phyloP scores from a whole-genome alignment of 108 stramenopile species.

The Halocafeteria seosinensis region DNA sequence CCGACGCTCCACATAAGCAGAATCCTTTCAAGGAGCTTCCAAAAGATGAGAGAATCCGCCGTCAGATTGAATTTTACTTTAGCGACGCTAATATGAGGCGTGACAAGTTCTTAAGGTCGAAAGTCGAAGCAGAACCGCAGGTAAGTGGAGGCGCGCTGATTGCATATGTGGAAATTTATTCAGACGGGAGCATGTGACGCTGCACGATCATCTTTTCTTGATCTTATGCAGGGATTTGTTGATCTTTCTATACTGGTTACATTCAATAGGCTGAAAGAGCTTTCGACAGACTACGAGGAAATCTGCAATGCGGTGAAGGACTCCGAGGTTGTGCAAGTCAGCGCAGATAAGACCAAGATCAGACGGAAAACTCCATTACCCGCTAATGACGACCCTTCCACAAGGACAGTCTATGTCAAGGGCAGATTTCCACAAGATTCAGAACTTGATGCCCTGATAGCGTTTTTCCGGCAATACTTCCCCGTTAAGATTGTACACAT shows the following conservation, averaged over 20 bases:
- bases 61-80: constrained; percentile 23
- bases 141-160: constrained; percentile 4
- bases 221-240: not conserved
- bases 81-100: constrained; percentile 10
- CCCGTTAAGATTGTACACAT: not conserved
- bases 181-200: not conserved
- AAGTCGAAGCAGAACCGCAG: constrained; percentile 6
- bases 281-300: not conserved
- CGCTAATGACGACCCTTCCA: not conserved
- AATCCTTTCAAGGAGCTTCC: too few species aligned
- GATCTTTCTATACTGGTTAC: not conserved
- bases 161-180: not conserved
- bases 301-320: not conserved
- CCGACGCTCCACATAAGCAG: too few species aligned
- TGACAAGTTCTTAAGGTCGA: constrained; percentile 5
- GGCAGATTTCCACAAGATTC: not conserved
- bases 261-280: not conserved
- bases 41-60: too few species aligned
- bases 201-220: not conserved
- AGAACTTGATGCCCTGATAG: not conserved
- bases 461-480: not conserved
- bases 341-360: not conserved
- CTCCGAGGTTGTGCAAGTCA: not conserved
- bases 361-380: constrained; percentile 3
- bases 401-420: constrained; percentile 4